A percentile compares a stretch with the other conserved stretches of the same genome.
These are phyloP conservation scores for Saccharomycopsis hybrid DNA, from an alignment of 1,139 yeast species.

Conservation along the genomic window DNA sequence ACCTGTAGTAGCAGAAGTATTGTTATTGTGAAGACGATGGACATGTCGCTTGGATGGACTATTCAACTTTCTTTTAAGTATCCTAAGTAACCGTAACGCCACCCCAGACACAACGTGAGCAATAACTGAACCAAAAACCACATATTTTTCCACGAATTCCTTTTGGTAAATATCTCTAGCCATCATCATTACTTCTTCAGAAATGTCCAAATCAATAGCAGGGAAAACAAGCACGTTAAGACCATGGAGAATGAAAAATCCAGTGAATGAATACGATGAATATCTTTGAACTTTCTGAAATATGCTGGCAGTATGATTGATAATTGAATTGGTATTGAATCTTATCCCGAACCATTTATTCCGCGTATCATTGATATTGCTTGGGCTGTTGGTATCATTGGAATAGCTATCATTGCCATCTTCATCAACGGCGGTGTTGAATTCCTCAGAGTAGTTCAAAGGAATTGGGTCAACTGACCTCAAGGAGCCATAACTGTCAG, in stretches of 20 bases:
- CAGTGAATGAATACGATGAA: conserved; percentile 52
- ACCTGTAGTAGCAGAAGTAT: background rate
- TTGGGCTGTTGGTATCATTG: too few species aligned
- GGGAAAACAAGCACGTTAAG: conserved; percentile 54
- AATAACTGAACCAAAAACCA: conserved; percentile 42
- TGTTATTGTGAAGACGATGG: background rate
- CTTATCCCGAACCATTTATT: too few species aligned
- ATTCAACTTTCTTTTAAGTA: conserved; percentile 21
- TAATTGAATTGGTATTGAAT: too few species aligned
- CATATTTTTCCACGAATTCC: conserved; percentile 41
- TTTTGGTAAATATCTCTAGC: conserved; percentile 58
- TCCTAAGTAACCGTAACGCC: conserved; percentile 36
- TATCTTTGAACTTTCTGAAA: conserved; percentile 41
- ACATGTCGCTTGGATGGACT: conserved; percentile 20
- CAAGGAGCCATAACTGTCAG: too few species aligned
- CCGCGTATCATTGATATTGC: too few species aligned
- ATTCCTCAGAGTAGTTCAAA: too few species aligned
- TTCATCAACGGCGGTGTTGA: too few species aligned
- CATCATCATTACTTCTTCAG: conserved; percentile 54
- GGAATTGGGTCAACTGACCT: too few species aligned
- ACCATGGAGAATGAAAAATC: conserved; percentile 55
- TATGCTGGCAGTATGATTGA: too few species aligned
- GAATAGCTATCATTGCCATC: too few species aligned
- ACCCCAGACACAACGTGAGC: conserved; percentile 54
- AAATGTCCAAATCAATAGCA: conserved; percentile 33